Percentiles rank a stretch among this genome's conserved stretches.
These are phyloP conservation scores for Trichosporon sp. DNA, from an alignment of 1,284 basidiomycete genomes.

Conservation along the genomic window DNA sequence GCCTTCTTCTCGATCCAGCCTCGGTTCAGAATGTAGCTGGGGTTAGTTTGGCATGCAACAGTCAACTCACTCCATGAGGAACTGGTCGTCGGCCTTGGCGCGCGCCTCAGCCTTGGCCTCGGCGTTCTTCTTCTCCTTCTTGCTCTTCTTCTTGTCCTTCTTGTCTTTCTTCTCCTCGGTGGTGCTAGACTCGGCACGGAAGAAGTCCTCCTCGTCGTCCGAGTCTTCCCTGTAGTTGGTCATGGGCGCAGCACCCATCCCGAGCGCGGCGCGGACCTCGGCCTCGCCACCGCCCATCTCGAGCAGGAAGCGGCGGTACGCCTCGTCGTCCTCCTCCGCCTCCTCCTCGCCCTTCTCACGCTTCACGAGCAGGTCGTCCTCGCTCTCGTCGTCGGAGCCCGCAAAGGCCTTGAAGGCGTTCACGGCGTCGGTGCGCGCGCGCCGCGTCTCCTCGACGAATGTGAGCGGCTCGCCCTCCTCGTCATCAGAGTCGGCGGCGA, in stretches of 20 bases:
- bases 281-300: constrained; percentile 72
- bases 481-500: constrained; percentile 29
- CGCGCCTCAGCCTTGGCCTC: constrained; percentile 51
- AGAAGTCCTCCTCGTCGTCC: constrained; percentile 60
- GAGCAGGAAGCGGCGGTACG: constrained; percentile 78
- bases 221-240: constrained; percentile 54
- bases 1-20: constrained; percentile 86
- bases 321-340: constrained; percentile 73
- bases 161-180: constrained; percentile 67
- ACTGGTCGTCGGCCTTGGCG: constrained; percentile 62
- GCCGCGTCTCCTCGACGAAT: constrained; percentile 75
- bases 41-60: background rate
- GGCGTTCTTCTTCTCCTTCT: constrained; percentile 44
- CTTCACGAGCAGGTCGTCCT: constrained; percentile 61
- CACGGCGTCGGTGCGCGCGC: constrained; percentile 78
- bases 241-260: constrained; percentile 44
- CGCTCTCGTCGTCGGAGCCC: constrained; percentile 63
- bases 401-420: constrained; percentile 62
- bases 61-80: constrained; percentile 77
- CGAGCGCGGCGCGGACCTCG: constrained; percentile 65
- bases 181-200: constrained; percentile 7
- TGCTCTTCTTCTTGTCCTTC: constrained; percentile 60
- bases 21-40: constrained; percentile 88
- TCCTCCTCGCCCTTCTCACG: constrained; percentile 68
- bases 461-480: constrained; percentile 60